Percentiles rank a stretch among this genome's conserved stretches.
Conservation (phyloP, 164 flowering plant genomes). For the Sextonia rubra region DNA sequence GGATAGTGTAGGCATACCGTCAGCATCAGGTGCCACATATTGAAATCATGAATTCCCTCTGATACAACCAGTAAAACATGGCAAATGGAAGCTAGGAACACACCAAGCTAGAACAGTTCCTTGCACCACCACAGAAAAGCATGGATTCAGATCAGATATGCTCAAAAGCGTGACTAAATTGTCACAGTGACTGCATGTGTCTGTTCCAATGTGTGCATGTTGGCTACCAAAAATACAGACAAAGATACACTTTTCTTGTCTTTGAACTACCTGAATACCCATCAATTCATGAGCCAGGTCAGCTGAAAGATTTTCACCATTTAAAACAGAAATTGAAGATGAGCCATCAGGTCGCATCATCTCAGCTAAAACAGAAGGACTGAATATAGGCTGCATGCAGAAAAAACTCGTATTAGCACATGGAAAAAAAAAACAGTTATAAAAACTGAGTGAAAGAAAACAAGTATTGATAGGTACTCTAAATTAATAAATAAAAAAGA, state of each 20-base stretch:
- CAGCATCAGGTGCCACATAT: constrained; percentile 78
- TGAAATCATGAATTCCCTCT: constrained; percentile 73
- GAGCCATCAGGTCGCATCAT: constrained; percentile 90
- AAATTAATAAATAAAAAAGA: not conserved
- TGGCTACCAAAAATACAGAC: not conserved
- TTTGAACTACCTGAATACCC: constrained; percentile 70
- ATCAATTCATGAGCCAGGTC: constrained; percentile 92
- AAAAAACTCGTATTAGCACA: not conserved
- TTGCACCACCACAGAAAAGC: constrained; percentile 46
- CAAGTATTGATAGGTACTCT: not conserved
- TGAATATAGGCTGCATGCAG: constrained; percentile 67
- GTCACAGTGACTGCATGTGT: not conserved
- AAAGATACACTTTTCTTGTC: not conserved
- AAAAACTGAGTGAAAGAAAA: not conserved
- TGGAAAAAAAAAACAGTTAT: not conserved
- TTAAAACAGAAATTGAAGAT: constrained; percentile 60
- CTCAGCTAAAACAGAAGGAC: constrained; percentile 85
- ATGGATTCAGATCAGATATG: constrained; percentile 14
- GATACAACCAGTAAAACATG: constrained; percentile 79
- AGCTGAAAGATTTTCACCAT: constrained; percentile 71
- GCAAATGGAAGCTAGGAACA: constrained; percentile 79
- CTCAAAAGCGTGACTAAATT: not conserved
- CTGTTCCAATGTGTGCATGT: not conserved
- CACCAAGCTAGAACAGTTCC: constrained; percentile 82
- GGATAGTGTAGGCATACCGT: constrained; percentile 48